These are phyloP conservation scores for Chenopodium album DNA, from an alignment of 148 eudicot species.

Conservation along the genomic window DNA sequence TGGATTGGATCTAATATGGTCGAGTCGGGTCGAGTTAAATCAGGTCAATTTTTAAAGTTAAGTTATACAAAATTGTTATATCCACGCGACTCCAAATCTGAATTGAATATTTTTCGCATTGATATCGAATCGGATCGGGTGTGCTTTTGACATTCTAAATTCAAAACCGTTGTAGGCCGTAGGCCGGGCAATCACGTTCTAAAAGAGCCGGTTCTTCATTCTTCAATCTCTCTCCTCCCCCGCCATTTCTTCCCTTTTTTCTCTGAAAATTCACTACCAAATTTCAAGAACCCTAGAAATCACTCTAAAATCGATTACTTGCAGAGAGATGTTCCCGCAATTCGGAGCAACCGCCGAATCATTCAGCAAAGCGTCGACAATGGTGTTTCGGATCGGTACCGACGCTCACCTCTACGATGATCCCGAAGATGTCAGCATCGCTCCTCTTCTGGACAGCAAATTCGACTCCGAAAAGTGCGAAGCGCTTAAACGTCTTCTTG, in stretches of 20 bases:
- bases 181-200: neutral
- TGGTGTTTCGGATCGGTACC: conserved; percentile 95
- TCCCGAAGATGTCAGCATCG: conserved; percentile 88
- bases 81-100: too few species aligned
- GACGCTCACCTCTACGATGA: conserved; percentile 99
- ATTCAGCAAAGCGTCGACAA: conserved; percentile 79
- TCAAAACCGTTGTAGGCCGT: neutral
- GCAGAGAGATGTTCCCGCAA: conserved; percentile 61
- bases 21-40: too few species aligned
- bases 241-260: conserved; percentile 9
- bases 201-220: neutral
- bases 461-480: conserved; percentile 90
- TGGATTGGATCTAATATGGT: too few species aligned
- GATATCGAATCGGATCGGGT: too few species aligned
- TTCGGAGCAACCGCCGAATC: conserved; percentile 81
- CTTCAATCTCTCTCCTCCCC: conserved; percentile 8
- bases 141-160: too few species aligned
- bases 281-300: neutral
- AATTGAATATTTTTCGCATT: too few species aligned
- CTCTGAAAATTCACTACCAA: neutral
- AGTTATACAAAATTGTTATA: too few species aligned
- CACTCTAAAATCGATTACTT: neutral
- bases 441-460: conserved; percentile 82
- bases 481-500: conserved; percentile 94
- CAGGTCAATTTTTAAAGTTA: too few species aligned